Evolutionary conservation across 2,329 filamentous ascomycete genomes (phyloP).

Genomic region (Scedosporium dehoogii): DNA sequence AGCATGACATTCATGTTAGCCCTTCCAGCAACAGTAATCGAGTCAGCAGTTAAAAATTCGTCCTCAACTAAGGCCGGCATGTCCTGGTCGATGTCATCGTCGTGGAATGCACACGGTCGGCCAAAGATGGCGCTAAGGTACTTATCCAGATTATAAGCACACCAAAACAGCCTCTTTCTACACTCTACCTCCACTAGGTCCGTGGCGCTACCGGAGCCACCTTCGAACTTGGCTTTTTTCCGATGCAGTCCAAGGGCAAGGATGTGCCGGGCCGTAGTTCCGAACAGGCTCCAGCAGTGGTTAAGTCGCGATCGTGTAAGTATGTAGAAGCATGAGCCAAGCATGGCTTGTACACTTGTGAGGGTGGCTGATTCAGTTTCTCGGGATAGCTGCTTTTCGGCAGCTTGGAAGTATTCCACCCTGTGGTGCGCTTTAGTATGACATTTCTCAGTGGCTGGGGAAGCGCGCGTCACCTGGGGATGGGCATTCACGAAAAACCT

Average conservation of each 20-base stretch:
- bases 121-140: slow-evolving; percentile 55
- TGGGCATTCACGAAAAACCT: not conserved
- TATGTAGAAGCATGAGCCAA: slow-evolving; percentile 33
- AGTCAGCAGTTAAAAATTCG: not conserved
- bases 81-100: slow-evolving; percentile 56
- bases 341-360: slow-evolving; percentile 29
- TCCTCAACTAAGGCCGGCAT: slow-evolving; percentile 46
- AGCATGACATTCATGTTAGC: slow-evolving; percentile 17
- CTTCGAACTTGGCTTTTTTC: slow-evolving; percentile 12
- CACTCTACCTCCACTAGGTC: slow-evolving; percentile 28
- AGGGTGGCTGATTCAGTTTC: slow-evolving; percentile 28
- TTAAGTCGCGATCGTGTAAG: slow-evolving; percentile 34
- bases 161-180: slow-evolving; percentile 47
- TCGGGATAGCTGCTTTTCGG: slow-evolving; percentile 26
- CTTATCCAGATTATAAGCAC: slow-evolving; percentile 52
- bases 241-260: slow-evolving; percentile 30
- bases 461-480: not conserved
- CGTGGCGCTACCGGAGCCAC: slow-evolving; percentile 8
- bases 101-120: slow-evolving; percentile 49
- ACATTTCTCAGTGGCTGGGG: not conserved
- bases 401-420: slow-evolving; percentile 21
- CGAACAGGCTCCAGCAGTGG: slow-evolving; percentile 36
- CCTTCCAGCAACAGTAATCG: not conserved
- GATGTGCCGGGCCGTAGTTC: slow-evolving; percentile 28
- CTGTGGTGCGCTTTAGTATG: slow-evolving; percentile 10